Percentiles rank a stretch among this genome's conserved stretches.
Conservation (phyloP, 2,329 filamentous ascomycete species). For the Neophaeococcomyces aloes region DNA sequence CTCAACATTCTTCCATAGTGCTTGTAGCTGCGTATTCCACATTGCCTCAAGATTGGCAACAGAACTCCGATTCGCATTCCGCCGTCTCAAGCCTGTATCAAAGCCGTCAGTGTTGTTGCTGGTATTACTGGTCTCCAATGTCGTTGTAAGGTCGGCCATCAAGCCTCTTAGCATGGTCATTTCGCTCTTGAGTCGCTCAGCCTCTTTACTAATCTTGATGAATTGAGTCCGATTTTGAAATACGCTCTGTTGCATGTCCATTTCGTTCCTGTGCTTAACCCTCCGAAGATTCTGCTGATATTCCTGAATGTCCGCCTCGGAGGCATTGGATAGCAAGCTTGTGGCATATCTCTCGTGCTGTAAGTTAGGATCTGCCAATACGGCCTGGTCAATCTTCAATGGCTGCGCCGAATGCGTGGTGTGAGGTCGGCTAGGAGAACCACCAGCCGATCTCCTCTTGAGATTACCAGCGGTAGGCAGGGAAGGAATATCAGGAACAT, state of each 20-base stretch:
- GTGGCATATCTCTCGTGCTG: conserved; percentile 63
- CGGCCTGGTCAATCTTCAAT: conserved; percentile 63
- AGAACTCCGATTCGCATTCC: conserved; percentile 73
- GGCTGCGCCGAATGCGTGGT: conserved; percentile 42
- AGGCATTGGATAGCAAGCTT: conserved; percentile 67
- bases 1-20: conserved; percentile 93
- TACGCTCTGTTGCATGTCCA: conserved; percentile 86
- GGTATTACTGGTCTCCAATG: conserved; percentile 31
- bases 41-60: conserved; percentile 63
- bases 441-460: conserved; percentile 31
- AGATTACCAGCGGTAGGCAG: conserved; percentile 46
- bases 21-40: conserved; percentile 59
- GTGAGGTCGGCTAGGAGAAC: conserved; percentile 46
- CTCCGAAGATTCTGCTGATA: conserved; percentile 68
- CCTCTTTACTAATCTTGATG: conserved; percentile 98
- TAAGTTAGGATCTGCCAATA: conserved; percentile 68
- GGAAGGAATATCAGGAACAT: conserved; percentile 60
- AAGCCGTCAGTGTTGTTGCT: conserved; percentile 35
- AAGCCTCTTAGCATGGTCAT: conserved; percentile 84
- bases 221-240: conserved; percentile 97
- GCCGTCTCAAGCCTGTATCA: conserved; percentile 44
- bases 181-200: conserved; percentile 91
- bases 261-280: conserved; percentile 65
- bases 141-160: conserved; percentile 83
- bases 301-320: conserved; percentile 73